Conservation (phyloP, 345 rosid genomes). For the Citrus medica region DNA sequence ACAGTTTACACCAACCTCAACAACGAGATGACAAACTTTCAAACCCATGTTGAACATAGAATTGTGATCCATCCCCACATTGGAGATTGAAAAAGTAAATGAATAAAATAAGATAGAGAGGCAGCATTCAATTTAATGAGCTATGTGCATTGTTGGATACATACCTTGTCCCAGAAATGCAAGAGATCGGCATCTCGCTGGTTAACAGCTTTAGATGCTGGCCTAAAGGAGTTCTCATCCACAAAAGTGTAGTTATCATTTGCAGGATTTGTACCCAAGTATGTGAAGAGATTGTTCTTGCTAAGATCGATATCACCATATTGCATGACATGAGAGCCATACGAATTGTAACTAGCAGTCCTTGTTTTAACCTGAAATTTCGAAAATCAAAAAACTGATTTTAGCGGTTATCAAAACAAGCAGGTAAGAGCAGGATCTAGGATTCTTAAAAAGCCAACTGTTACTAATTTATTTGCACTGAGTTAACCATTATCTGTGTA, state of each 20-base stretch:
- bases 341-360: slow-evolving; percentile 49
- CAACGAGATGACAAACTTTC: not conserved
- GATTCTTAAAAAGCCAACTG: not conserved
- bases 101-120: not conserved
- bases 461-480: not conserved
- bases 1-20: not conserved
- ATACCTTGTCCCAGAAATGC: slow-evolving; percentile 94
- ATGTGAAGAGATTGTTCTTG: slow-evolving; percentile 51
- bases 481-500: not conserved
- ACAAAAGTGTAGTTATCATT: slow-evolving; percentile 81
- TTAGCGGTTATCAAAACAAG: not conserved
- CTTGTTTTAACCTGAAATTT: slow-evolving; percentile 73
- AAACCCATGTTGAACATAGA: not conserved
- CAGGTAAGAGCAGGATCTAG: not conserved
- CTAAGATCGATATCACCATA: slow-evolving; percentile 71
- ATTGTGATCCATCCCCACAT: not conserved
- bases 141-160: slow-evolving; percentile 1
- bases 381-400: not conserved
- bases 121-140: not conserved
- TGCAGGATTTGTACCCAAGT: slow-evolving; percentile 91
- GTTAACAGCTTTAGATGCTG: slow-evolving; percentile 64
- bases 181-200: slow-evolving; percentile 98
- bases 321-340: slow-evolving; percentile 97
- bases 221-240: slow-evolving; percentile 60
- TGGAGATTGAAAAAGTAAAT: not conserved